phyloP scores from a whole-genome alignment of 2,329 filamentous ascomycete genomes.

The Stagonosporopsis cucurbitacearum region DNA sequence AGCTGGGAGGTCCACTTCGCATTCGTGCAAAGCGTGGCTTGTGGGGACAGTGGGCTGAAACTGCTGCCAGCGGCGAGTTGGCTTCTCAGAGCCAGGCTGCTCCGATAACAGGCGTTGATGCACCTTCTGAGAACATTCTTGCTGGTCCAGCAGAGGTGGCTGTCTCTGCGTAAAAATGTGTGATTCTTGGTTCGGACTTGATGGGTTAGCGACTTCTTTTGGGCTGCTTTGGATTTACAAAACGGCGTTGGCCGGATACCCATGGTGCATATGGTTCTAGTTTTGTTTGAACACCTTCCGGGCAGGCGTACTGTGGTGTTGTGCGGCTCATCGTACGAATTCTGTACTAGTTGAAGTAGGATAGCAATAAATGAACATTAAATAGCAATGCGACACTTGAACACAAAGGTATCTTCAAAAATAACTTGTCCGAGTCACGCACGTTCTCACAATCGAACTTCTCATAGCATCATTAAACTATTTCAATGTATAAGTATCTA shows the following conservation, averaged over 20 bases:
- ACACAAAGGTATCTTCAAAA: not conserved
- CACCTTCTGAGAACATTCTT: constrained; percentile 29
- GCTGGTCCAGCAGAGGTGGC: constrained; percentile 30
- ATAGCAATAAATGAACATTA: constrained; percentile 18
- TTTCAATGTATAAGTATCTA: too few species aligned
- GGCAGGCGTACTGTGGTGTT: constrained; percentile 28
- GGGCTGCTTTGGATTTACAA: constrained; percentile 24
- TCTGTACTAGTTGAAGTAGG: constrained; percentile 19
- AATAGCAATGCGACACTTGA: not conserved
- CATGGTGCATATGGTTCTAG: constrained; percentile 31
- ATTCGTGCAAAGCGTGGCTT: constrained; percentile 93
- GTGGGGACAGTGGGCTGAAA: constrained; percentile 96
- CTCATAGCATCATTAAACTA: too few species aligned
- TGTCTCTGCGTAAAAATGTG: constrained; percentile 30
- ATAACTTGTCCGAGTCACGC: not conserved
- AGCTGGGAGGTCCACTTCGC: constrained; percentile 78
- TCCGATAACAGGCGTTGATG: constrained; percentile 26
- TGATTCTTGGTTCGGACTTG: constrained; percentile 10
- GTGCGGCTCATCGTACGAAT: constrained; percentile 12
- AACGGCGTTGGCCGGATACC: constrained; percentile 46
- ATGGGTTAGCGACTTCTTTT: constrained; percentile 20
- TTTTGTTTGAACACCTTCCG: constrained; percentile 18
- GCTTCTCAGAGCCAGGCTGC: constrained; percentile 31
- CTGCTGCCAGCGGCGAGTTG: constrained; percentile 41
- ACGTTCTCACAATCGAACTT: too few species aligned